Evolutionary conservation across 805 yeast genomes (phyloP).

Genomic region (Vanderwaltozyma verrucispora): DNA sequence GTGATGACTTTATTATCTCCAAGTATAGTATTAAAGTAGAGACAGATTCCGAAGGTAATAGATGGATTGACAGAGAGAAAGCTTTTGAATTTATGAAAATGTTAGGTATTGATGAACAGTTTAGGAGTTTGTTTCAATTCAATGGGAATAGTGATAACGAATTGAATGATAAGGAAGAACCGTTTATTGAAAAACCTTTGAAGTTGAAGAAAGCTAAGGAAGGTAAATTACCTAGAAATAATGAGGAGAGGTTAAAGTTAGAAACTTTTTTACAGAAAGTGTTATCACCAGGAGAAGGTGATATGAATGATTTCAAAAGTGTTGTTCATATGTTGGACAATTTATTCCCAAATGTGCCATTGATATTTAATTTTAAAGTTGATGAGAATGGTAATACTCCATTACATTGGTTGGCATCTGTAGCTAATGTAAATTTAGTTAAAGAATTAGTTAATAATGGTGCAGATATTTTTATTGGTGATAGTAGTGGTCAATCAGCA

Average conservation of each 20-base stretch:
- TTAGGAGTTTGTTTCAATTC: not conserved
- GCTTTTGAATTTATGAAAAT: constrained; percentile 5
- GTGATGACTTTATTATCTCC: constrained; percentile 13
- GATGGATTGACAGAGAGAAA: constrained; percentile 25
- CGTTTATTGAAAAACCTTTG: constrained; percentile 21
- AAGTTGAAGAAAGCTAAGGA: constrained; percentile 9
- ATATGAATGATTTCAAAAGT: not conserved
- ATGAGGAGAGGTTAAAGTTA: constrained; percentile 15
- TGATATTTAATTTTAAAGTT: constrained; percentile 72
- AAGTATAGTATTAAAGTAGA: constrained; percentile 21
- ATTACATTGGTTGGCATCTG: constrained; percentile 90
- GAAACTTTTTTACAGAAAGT: constrained; percentile 25
- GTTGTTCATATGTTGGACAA: constrained; percentile 16
- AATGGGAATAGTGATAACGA: not conserved
- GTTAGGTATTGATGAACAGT: constrained; percentile 2
- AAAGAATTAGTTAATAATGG: constrained; percentile 56
- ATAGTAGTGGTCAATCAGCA: constrained; percentile 80
- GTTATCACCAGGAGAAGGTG: constrained; percentile 18
- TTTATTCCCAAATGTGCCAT: constrained; percentile 15
- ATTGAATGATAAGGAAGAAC: not conserved
- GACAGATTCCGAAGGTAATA: constrained; percentile 17
- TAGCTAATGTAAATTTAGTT: constrained; percentile 68
- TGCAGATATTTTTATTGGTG: constrained; percentile 55
- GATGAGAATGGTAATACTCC: constrained; percentile 93
- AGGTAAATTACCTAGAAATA: not conserved